Evolutionary conservation across 345 rosid species (phyloP), one percentile per base, ranked within the genome.

Genomic region (Citropsis articulata): DNA sequence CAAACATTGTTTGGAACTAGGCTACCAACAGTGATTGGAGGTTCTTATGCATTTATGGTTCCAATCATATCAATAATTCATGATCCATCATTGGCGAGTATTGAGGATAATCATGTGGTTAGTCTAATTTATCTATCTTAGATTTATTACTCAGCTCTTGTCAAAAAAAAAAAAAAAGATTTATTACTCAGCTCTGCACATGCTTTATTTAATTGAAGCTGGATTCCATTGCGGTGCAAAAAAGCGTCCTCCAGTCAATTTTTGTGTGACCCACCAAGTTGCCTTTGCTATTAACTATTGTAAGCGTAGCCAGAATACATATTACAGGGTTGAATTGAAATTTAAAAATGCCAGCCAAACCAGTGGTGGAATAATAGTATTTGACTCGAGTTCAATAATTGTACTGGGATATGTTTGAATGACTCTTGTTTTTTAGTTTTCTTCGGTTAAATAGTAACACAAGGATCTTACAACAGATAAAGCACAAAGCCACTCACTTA

Each of bases 11-110:
- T 96, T 79, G 99, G 99, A 66, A 92, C 98, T 12, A 87, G 99
- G 31, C 86, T 96, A 27, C 99, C 99, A 0, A 90, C 98, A 25
- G 99, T 96, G 67, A 89, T 96, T 22, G 99, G 99, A 38, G 98
- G 99, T 45, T 96, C 99, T 69, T 96, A 94, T 66, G 98, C 99
- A 1, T 94, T 89, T 86, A 94, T 96, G 98, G 97, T 96, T 81
- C 99, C 99, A 0, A 92, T 94, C 66, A 88, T 94, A 40, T 96
- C 99, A 19, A 96, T 96, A 73, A 91, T 94, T 83, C 92, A 84
- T 24, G 98, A 96, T 85, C 87, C 98, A 67, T 87, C 95, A 4
- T 84, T 96, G 80, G 80, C 80, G 79, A 87, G 88, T 19, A 96
- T 96, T 16, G 86, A 86, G 82, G 99, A 96, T 80, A 74, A 76